Evolutionary conservation across 2,329 filamentous ascomycete species (phyloP), one percentile per base, ranked within the genome.

Genomic region (Ceratocystis harringtonii): DNA sequence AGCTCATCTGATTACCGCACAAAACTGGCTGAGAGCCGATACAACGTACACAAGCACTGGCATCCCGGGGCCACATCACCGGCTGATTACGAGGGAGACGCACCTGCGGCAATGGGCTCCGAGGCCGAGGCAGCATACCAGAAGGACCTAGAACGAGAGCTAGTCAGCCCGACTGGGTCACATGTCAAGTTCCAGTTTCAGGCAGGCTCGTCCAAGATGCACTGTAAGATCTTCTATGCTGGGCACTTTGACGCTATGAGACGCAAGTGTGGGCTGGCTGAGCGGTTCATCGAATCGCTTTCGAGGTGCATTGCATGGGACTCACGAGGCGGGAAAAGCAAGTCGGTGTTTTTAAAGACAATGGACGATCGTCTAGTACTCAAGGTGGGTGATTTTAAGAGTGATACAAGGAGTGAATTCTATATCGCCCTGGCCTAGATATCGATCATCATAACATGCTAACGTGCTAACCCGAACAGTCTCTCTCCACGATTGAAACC

Each of bases 261-360:
- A 65, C 84, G 89, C 66, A 96, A 96, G 75, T 97, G 92, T 69
- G 92, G 92, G 17, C 88, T 96, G 7, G 86, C 90, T 1, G 92
- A 97, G 72, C 88, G 94, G 44, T 95, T 99, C 69, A 86, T 97
- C 30, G 94, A 99, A 73, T 96, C 92, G 1, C 79, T 99, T 25
- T 97, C 94, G 6, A 85, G 94, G 22, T 99, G 95, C 75, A 82
- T 95, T 22, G 96, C 97, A 74, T 99, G 92, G 89, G 94, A 99
- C 75, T 96, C 90, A 2, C 95, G 95, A 73, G 95, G 94, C 28
- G 94, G 94, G 69, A 99, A 99, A 76, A 96, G 92, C 1, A 96
- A 96, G 73, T 96, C 92, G 0, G 86, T 99, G 3, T 99, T 99
- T 74, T 78, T 99, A 69, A 99, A 97, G 76, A 99, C 94, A 0